phyloP scores from a whole-genome alignment of 2,329 filamentous ascomycete species.

The Tolypocladium tundrense region DNA sequence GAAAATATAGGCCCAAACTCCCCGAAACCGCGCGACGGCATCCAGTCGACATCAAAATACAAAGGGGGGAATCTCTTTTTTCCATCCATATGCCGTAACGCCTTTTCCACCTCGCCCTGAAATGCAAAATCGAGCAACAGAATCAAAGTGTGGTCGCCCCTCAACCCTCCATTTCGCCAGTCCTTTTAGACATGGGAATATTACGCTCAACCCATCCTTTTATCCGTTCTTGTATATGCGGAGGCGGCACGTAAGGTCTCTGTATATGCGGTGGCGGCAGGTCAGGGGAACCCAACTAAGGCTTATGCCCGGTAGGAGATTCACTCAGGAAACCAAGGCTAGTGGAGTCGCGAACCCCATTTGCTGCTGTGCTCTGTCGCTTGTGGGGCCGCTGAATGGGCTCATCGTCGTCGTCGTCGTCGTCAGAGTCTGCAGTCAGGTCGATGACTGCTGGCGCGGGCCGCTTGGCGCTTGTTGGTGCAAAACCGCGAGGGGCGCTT shows the following conservation, averaged over 20 bases:
- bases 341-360: conserved; percentile 10
- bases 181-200: neutral
- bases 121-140: conserved; percentile 1
- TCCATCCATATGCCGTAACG: conserved; percentile 10
- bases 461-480: conserved; percentile 34
- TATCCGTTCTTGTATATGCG: neutral
- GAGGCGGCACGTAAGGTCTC: neutral
- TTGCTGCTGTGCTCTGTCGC: conserved; percentile 26
- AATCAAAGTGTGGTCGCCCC: neutral
- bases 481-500: conserved; percentile 21
- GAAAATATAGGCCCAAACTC: neutral
- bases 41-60: conserved; percentile 2
- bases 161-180: neutral
- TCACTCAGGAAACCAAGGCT: conserved; percentile 12
- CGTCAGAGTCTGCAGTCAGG: conserved; percentile 45
- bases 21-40: neutral
- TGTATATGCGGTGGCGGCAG: neutral
- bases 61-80: conserved; percentile 16
- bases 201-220: neutral
- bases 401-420: conserved; percentile 40
- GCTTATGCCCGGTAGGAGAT: conserved; percentile 11
- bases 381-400: conserved; percentile 35
- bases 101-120: conserved; percentile 8
- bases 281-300: conserved; percentile 7
- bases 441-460: conserved; percentile 45